Conservation (phyloP, 2,329 filamentous ascomycete genomes). For the Beauveria australis region DNA sequence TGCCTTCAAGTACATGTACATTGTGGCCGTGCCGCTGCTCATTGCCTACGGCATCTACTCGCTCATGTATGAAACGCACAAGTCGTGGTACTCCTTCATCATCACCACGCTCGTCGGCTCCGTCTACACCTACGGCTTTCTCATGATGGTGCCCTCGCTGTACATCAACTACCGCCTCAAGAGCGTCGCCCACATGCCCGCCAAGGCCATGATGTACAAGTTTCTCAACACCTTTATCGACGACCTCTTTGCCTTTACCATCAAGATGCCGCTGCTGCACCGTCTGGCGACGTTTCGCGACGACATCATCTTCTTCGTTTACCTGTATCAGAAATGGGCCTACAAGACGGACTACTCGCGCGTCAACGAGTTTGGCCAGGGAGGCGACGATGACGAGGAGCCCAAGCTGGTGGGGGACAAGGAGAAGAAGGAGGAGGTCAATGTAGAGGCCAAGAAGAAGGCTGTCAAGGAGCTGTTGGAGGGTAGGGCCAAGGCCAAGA, state of each 20-base stretch:
- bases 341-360: constrained; percentile 88
- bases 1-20: constrained; percentile 95
- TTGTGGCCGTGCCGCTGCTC: constrained; percentile 80
- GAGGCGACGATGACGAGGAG: constrained; percentile 72
- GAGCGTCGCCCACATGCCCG: constrained; percentile 93
- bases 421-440: constrained; percentile 30
- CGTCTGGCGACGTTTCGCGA: constrained; percentile 86
- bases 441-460: constrained; percentile 28
- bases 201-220: constrained; percentile 95
- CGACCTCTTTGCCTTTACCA: constrained; percentile 96
- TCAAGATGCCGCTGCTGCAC: constrained; percentile 97
- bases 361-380: constrained; percentile 97
- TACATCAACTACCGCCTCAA: constrained; percentile 99
- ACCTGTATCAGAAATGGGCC: constrained; percentile 86
- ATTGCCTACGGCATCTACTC: constrained; percentile 87
- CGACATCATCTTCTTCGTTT: constrained; percentile 97
- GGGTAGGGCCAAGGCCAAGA: constrained; percentile 30
- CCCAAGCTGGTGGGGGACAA: constrained; percentile 29
- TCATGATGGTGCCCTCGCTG: constrained; percentile 96
- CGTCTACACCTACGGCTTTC: constrained; percentile 95
- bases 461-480: constrained; percentile 25
- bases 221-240: constrained; percentile 99
- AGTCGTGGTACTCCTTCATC: constrained; percentile 96
- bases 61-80: constrained; percentile 86
- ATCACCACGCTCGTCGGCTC: constrained; percentile 92